These are phyloP conservation scores for Pseudocercospora fijiensis DNA, from an alignment of 2,329 filamentous ascomycete genomes.

Conservation along the genomic window DNA sequence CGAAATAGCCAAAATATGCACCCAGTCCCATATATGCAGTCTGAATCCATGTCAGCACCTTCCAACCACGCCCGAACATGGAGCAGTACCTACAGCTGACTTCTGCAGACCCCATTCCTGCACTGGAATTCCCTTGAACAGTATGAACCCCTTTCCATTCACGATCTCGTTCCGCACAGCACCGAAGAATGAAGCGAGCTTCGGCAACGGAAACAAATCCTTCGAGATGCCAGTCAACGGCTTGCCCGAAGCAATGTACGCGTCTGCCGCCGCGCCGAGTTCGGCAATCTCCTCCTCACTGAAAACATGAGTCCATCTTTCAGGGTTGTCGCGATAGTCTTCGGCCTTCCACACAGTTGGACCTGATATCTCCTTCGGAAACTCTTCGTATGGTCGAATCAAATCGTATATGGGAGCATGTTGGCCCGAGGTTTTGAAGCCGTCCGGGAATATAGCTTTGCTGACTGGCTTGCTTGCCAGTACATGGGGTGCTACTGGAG, in stretches of 20 bases:
- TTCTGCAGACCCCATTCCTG: slow-evolving; percentile 73
- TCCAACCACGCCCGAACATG: neutral
- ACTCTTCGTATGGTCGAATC: slow-evolving; percentile 65
- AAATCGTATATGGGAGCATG: slow-evolving; percentile 65
- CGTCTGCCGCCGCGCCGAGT: slow-evolving; percentile 65
- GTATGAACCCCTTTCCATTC: slow-evolving; percentile 83
- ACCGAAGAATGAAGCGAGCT: slow-evolving; percentile 55
- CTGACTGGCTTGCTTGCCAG: slow-evolving; percentile 38
- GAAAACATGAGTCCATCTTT: slow-evolving; percentile 72
- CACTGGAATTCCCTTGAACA: slow-evolving; percentile 83
- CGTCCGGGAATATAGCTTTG: slow-evolving; percentile 60
- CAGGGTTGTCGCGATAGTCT: slow-evolving; percentile 62
- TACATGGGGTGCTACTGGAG: slow-evolving; percentile 13
- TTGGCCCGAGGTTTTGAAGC: slow-evolving; percentile 69
- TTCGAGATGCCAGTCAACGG: slow-evolving; percentile 71
- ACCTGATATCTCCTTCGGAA: slow-evolving; percentile 69
- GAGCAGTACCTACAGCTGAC: slow-evolving; percentile 57
- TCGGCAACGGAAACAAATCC: slow-evolving; percentile 61
- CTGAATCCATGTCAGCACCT: slow-evolving; percentile 7
- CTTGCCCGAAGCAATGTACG: slow-evolving; percentile 63
- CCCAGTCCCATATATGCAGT: slow-evolving; percentile 76
- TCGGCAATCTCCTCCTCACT: slow-evolving; percentile 65
- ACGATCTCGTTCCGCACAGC: slow-evolving; percentile 64
- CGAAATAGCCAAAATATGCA: slow-evolving; percentile 81
- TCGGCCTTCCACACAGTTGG: slow-evolving; percentile 70